Conservation (phyloP, 805 yeast species). For the Suhomyces sp. region DNA sequence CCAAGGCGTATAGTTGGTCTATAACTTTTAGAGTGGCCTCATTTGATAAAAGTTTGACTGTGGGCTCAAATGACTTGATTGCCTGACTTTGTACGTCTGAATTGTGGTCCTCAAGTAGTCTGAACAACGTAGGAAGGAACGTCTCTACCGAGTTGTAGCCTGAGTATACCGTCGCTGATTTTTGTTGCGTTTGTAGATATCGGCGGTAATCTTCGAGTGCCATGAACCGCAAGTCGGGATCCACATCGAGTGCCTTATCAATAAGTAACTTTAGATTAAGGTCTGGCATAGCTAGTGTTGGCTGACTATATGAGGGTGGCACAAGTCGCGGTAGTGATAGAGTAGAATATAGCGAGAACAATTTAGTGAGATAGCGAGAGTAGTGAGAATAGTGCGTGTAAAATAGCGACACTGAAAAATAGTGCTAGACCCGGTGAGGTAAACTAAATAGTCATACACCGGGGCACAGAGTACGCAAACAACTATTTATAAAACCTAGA, state of each 20-base stretch:
- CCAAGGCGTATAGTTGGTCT: slow-evolving; percentile 22
- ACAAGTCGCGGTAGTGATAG: not conserved
- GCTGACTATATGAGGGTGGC: not conserved
- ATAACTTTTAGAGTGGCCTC: slow-evolving; percentile 31
- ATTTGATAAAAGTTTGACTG: slow-evolving; percentile 37
- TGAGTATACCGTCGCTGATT: slow-evolving; percentile 2
- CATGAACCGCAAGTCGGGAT: slow-evolving; percentile 83
- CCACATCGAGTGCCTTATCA: slow-evolving; percentile 59
- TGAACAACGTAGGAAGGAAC: slow-evolving; percentile 40
- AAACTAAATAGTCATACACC: not conserved
- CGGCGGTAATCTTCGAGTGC: slow-evolving; percentile 71
- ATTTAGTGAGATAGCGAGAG: not conserved
- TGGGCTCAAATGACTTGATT: slow-evolving; percentile 52
- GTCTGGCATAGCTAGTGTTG: slow-evolving; percentile 17
- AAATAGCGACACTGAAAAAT: not conserved
- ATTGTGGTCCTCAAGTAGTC: slow-evolving; percentile 55
- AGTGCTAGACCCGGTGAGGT: not conserved
- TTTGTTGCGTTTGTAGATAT: slow-evolving; percentile 18
- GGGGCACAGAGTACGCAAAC: not conserved
- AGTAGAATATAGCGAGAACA: not conserved
- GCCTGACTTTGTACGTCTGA: slow-evolving; percentile 77
- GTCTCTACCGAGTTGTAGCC: slow-evolving; percentile 5
- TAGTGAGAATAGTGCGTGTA: not conserved
- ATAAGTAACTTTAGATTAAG: slow-evolving; percentile 29
- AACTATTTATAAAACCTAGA: not conserved